Conservation (phyloP, 371 early-diverging fungal genomes). For the Mucor circinelloides region DNA sequence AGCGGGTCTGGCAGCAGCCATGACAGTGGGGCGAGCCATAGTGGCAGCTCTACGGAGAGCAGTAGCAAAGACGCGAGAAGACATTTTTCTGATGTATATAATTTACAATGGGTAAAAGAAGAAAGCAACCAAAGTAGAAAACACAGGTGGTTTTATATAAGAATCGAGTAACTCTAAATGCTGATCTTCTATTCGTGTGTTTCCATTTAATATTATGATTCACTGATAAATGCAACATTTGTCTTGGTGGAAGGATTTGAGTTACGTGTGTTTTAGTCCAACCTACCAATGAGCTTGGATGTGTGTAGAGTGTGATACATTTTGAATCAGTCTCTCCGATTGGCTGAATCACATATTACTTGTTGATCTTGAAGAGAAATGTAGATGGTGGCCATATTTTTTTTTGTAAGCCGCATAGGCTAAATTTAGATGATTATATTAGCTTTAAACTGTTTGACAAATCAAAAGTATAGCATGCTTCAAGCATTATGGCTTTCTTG, state of each 20-base stretch:
- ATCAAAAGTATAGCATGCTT: not conserved
- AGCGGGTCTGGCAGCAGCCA: slow-evolving; percentile 27
- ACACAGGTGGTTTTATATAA: not conserved
- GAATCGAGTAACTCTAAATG: not conserved
- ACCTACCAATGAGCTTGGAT: slow-evolving; percentile 7
- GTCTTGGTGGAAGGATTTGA: not conserved
- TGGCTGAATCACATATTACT: not conserved
- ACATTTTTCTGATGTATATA: slow-evolving; percentile 19
- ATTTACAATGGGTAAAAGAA: not conserved
- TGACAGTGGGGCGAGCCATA: slow-evolving; percentile 34
- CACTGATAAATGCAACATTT: slow-evolving; percentile 5
- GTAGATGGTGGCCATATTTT: not conserved
- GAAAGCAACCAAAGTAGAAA: not conserved
- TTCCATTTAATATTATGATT: not conserved
- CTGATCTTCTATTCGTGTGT: slow-evolving; percentile 2
- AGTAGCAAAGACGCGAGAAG: slow-evolving; percentile 45
- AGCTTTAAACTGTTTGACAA: not conserved
- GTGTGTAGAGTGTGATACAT: slow-evolving; percentile 19
- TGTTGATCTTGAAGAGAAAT: slow-evolving; percentile 2
- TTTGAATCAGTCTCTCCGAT: not conserved
- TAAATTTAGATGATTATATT: not conserved
- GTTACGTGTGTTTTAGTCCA: not conserved
- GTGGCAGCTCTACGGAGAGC: slow-evolving; percentile 47
- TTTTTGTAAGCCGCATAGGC: not conserved
- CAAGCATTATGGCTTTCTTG: too few species aligned